phyloP scores from a whole-genome alignment of 495 filamentous ascomycete genomes.

The Geoglossum glabrum region DNA sequence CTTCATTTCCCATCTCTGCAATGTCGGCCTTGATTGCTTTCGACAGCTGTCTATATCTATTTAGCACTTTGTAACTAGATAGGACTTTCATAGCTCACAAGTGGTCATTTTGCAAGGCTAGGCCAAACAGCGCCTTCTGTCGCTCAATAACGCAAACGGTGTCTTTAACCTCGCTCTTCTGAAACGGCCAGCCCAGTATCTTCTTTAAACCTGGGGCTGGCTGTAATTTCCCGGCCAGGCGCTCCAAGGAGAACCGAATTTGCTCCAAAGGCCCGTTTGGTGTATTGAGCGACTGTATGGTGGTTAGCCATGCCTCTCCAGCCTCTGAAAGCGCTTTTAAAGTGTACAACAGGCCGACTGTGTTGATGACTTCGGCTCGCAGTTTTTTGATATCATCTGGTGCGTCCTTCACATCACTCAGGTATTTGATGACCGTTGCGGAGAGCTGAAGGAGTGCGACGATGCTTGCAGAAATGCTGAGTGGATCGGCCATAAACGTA shows the following conservation, averaged over 20 bases:
- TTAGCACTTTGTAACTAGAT: not conserved
- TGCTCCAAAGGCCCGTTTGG: not conserved
- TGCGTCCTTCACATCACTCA: not conserved
- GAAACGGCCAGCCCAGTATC: not conserved
- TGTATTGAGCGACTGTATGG: not conserved
- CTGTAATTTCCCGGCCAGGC: not conserved
- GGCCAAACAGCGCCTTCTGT: not conserved
- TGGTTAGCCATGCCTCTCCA: not conserved
- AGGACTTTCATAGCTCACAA: not conserved
- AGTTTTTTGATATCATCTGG: not conserved
- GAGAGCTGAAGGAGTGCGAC: not conserved
- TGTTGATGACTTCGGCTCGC: not conserved
- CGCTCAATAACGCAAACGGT: not conserved
- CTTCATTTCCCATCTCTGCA: too few species aligned
- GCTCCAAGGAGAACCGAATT: not conserved
- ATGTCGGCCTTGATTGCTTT: not conserved
- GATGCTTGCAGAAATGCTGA: not conserved
- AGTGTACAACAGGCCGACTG: not conserved
- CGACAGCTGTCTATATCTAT: not conserved
- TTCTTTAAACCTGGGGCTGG: not conserved
- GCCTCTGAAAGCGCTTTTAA: not conserved
- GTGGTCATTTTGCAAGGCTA: constrained; percentile 1
- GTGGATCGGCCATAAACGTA: not conserved
- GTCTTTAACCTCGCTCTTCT: not conserved
- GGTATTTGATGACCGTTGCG: not conserved